Evolutionary conservation across 192 early-diverging fungal genomes (phyloP).

Genomic region (Coemansia sp.): DNA sequence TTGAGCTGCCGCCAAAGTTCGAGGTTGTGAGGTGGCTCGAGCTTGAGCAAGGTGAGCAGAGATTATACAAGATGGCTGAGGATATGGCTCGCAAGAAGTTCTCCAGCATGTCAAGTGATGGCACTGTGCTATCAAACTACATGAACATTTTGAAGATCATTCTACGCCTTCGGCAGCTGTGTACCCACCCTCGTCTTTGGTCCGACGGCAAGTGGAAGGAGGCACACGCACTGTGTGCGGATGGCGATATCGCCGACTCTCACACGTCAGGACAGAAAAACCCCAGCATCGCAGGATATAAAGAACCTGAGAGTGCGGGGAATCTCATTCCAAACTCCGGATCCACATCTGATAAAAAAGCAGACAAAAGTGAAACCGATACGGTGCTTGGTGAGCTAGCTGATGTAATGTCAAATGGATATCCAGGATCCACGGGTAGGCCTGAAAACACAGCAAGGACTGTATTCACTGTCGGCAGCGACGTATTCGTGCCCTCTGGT

Average conservation of each 20-base stretch:
- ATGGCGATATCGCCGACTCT: slow-evolving; percentile 16
- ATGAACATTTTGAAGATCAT: slow-evolving; percentile 60
- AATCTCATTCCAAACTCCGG: neutral
- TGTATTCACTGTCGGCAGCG: neutral
- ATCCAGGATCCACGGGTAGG: neutral
- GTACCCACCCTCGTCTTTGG: slow-evolving; percentile 64
- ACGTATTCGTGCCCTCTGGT: neutral
- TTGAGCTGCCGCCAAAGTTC: slow-evolving; percentile 70
- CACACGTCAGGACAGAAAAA: slow-evolving; percentile 10
- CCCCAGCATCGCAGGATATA: no score
- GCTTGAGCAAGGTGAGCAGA: slow-evolving; percentile 64
- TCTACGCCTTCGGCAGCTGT: slow-evolving; percentile 66
- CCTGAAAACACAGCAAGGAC: slow-evolving; percentile 4
- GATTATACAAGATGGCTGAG: slow-evolving; percentile 69
- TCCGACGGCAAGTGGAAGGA: slow-evolving; percentile 52
- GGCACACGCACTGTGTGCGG: slow-evolving; percentile 31
- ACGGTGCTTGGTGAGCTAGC: neutral
- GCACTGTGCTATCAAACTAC: slow-evolving; percentile 68
- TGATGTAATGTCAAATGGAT: slow-evolving; percentile 1
- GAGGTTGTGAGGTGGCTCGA: slow-evolving; percentile 65
- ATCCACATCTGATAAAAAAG: neutral
- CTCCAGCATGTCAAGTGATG: slow-evolving; percentile 58
- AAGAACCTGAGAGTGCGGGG: neutral
- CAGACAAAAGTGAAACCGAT: neutral
- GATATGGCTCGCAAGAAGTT: slow-evolving; percentile 69